These are phyloP conservation scores for Aspergillus costaricaensis DNA, from an alignment of 2,329 filamentous ascomycete species.

Conservation along the genomic window DNA sequence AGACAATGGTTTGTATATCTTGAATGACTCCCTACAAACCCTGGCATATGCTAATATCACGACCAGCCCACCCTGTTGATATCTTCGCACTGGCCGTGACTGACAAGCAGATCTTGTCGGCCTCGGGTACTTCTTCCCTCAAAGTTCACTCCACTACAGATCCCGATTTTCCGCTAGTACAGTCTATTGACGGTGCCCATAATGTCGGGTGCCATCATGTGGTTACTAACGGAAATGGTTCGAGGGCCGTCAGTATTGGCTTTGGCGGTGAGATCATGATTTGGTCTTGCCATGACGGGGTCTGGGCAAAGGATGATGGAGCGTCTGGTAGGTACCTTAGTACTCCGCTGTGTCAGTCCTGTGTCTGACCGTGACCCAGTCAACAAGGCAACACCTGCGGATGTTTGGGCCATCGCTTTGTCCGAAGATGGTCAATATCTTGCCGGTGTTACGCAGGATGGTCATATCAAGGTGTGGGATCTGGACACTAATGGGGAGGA, in stretches of 20 bases:
- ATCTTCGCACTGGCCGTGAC: slow-evolving; percentile 83
- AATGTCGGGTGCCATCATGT: slow-evolving; percentile 90
- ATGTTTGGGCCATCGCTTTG: slow-evolving; percentile 85
- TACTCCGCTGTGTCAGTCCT: neutral
- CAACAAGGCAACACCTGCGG: slow-evolving; percentile 60
- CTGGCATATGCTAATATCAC: slow-evolving; percentile 29
- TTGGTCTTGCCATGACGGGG: slow-evolving; percentile 66
- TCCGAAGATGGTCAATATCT: slow-evolving; percentile 82
- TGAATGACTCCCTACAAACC: neutral
- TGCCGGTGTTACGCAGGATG: slow-evolving; percentile 84
- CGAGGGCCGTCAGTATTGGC: slow-evolving; percentile 75
- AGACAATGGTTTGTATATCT: slow-evolving; percentile 68
- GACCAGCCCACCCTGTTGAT: slow-evolving; percentile 74
- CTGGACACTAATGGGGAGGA: slow-evolving; percentile 58
- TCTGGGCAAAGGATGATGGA: slow-evolving; percentile 55
- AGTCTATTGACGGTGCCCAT: slow-evolving; percentile 79
- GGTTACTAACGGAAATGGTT: slow-evolving; percentile 68
- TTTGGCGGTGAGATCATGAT: slow-evolving; percentile 87
- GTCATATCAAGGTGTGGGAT: slow-evolving; percentile 88
- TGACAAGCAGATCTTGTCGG: slow-evolving; percentile 72
- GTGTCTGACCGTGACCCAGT: slow-evolving; percentile 18
- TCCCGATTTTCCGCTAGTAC: slow-evolving; percentile 72
- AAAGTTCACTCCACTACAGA: slow-evolving; percentile 75
- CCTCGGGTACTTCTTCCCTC: slow-evolving; percentile 79
- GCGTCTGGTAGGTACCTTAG: slow-evolving; percentile 40